Evolutionary conservation across 1,284 basidiomycete genomes (phyloP), one percentile per base, ranked within the genome.

Genomic region (Ceratobasidium sp.): DNA sequence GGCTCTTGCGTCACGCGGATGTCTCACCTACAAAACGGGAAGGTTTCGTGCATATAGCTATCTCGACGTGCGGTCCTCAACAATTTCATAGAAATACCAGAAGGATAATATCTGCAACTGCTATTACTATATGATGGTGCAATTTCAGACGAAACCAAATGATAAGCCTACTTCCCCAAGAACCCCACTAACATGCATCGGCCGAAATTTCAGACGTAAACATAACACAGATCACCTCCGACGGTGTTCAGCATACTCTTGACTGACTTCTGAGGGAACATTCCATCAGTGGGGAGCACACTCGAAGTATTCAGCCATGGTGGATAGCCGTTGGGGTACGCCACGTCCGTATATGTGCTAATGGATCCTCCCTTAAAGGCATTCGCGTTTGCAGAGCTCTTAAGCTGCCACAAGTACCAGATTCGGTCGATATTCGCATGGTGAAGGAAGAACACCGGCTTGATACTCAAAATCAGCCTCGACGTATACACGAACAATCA

Each of bases 1-100:
- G 69, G 69, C 57, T 72, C 69, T 53, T 72, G 69, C 47, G 47
- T 72, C 69, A 72, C 69, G 69, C 50, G 69, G 69, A 41, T 45
- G 22, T 48, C 48, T 31, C 19, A 31, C 9, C 2, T 7, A 72
- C 69, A 36, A 72, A 60, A 41, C 45, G 22, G 54, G 67, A 45
- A 64, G 29, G n/a, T 48, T 47, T 71, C 59, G 11, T 4, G 11
- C 36, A 41, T 41, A 5, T 11, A 41, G 6, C 11, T 41, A 41
- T 41, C 36, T 41, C 6, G 36, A 41, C 6, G 36, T 4, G 11
- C 36, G 4, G 36, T 5, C 36, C 11, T 41, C 36, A 41, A 41
- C 36, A 4, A 5, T 41, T 11, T n/a, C n/a, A 41, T 11, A 41
- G 36, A 41, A 41, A 41, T 41, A 4, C 4, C 36, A 41, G 36